These are phyloP conservation scores for Saccharomycopsis olivae DNA, from an alignment of 805 yeast genomes.

Conservation along the genomic window DNA sequence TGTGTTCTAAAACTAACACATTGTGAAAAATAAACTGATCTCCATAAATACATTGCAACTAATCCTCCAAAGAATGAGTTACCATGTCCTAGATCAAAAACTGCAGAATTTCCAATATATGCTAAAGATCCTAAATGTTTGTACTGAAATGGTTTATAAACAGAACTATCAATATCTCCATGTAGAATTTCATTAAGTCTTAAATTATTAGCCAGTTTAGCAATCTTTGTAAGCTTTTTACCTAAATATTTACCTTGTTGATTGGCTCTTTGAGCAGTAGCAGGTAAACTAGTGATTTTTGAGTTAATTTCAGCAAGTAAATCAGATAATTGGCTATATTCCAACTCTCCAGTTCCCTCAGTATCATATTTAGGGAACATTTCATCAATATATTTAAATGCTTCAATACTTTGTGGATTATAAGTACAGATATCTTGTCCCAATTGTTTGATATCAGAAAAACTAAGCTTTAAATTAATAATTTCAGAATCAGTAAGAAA, in stretches of 20 bases:
- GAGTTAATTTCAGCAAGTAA: conserved; percentile 46
- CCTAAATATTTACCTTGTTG: conserved; percentile 64
- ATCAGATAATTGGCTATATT: conserved; percentile 39
- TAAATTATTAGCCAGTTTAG: conserved; percentile 34
- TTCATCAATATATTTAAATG: conserved; percentile 39
- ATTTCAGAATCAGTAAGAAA: conserved; percentile 42
- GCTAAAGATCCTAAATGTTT: conserved; percentile 59
- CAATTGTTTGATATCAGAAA: conserved; percentile 38
- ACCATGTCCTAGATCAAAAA: conserved; percentile 50
- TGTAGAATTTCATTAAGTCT: conserved; percentile 36
- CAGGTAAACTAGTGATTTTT: conserved; percentile 57
- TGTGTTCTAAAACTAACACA: conserved; percentile 56
- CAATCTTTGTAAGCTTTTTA: conserved; percentile 44
- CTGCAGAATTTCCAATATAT: conserved; percentile 61
- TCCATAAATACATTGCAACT: conserved; percentile 64
- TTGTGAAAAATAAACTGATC: conserved; percentile 60
- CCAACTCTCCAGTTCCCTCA: conserved; percentile 37
- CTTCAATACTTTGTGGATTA: conserved; percentile 50
- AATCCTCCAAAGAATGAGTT: conserved; percentile 55
- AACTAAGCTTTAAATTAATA: conserved; percentile 35
- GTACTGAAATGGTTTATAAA: conserved; percentile 49
- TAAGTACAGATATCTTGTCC: conserved; percentile 37
- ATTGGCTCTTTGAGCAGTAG: conserved; percentile 65
- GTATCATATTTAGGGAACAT: conserved; percentile 43
- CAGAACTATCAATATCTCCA: conserved; percentile 46